Evolutionary conservation across 495 filamentous ascomycete species (phyloP), one percentile per base, ranked within the genome.

Genomic region (Tetracladium setigerum): DNA sequence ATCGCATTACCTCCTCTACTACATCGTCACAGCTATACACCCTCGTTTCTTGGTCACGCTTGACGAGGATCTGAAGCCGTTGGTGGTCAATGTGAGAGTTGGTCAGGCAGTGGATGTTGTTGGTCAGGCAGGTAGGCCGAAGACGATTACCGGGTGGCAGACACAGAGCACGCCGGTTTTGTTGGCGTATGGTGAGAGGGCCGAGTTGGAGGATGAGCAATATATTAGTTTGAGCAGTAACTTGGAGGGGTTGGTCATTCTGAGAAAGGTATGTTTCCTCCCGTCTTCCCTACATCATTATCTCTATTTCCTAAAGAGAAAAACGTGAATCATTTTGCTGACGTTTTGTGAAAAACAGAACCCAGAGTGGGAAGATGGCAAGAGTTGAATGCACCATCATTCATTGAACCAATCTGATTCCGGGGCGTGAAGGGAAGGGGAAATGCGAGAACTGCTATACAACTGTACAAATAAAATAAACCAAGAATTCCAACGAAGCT

Each of bases 131-230:
- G 92, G 92, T 49, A 76, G 90, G 53, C 92, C 92, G 40, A 99
- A 96, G 82, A 96, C 94, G 3, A 99, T 99, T 55, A 99, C 92
- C 13, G 92, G 92, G 33, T 99, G 92, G 92, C 92, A 99, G 70
- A 99, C 92, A 50, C 92, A 99, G 69, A 96, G 87, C 69, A 97
- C 92, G 15, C 92, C 92, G 3, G 92, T 99, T 41, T 71, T 99
- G 46, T 70, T 99, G 60, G 81, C 87, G 8, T 81, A 95, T 64
- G 94, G 92, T 12, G 92, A 99, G 73, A 73, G 92, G 57, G 92
- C 92, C 35, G 92, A 99, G 71, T 66, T 99, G 41, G 92, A 99
- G 65, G 94, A 97, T 60, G 92, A 99, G 71, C 81, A 97, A 67
- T 99, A 97, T 58, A 82, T 96, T 45, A 84, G 83, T 65, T 70